Conservation (phyloP, 169 alveolate genomes). For the Cryptosporidium muris region DNA sequence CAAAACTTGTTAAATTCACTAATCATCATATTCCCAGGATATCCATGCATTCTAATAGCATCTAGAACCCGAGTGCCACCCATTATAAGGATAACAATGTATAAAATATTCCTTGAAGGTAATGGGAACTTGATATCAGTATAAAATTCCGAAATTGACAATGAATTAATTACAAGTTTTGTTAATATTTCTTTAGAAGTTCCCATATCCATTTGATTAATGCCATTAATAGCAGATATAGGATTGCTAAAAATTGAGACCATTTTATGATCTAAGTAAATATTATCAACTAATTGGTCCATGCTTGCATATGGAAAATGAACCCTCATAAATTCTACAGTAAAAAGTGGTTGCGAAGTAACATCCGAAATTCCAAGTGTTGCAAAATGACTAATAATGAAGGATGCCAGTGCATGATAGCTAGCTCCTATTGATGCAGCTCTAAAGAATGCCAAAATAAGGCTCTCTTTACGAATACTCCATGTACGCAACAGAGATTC, state of each 20-base stretch:
- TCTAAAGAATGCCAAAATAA: constrained; percentile 23
- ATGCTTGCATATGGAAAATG: too few relatives aligned
- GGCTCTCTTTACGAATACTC: constrained; percentile 16
- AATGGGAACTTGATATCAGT: neutral
- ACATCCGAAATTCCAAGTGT: too few relatives aligned
- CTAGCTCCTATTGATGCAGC: constrained; percentile 67
- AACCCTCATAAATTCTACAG: too few relatives aligned
- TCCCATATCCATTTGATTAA: neutral
- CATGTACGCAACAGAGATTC: constrained; percentile 15
- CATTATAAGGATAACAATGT: constrained; percentile 6
- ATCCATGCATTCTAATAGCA: constrained; percentile 58
- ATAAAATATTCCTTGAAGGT: too few relatives aligned
- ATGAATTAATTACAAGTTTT: constrained; percentile 3
- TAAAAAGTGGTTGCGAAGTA: too few relatives aligned
- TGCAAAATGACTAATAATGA: constrained; percentile 15
- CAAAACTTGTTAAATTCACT: neutral
- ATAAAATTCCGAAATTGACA: neutral
- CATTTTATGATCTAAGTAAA: too few relatives aligned
- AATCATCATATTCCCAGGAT: neutral
- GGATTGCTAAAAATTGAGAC: too few relatives aligned
- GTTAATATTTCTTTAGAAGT: neutral
- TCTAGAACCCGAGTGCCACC: constrained; percentile 30
- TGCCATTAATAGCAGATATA: too few relatives aligned
- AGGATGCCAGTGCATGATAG: constrained; percentile 31
- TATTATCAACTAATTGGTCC: too few relatives aligned